Conservation (phyloP, 345 rosid species). For the Salix udensis region DNA sequence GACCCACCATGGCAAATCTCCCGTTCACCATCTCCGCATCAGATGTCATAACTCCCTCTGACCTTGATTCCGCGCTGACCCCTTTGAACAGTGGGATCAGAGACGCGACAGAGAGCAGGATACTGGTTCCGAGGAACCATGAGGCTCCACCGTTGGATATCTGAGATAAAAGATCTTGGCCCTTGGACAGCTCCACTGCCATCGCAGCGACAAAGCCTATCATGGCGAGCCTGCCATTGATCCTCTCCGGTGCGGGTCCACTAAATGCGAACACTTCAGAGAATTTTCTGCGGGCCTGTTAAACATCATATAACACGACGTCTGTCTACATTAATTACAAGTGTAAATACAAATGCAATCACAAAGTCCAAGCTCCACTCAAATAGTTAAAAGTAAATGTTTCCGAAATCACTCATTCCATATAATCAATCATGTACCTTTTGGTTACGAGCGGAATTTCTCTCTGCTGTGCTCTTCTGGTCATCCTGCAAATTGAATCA, state of each 20-base stretch:
- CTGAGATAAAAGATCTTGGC: conserved; percentile 61
- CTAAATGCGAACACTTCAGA: conserved; percentile 64
- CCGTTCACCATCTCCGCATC: conserved; percentile 87
- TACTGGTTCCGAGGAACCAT: conserved; percentile 54
- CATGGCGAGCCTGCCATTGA: conserved; percentile 85
- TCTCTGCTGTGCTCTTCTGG: not conserved
- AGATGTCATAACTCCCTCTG: conserved; percentile 64
- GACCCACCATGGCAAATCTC: conserved; percentile 74
- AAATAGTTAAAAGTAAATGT: no score
- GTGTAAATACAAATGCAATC: not conserved
- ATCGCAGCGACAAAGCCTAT: conserved; percentile 69
- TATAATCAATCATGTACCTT: not conserved
- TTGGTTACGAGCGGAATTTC: not conserved
- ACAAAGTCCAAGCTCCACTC: not conserved
- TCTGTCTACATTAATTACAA: no score
- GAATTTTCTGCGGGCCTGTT: conserved; percentile 52
- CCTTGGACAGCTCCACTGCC: conserved; percentile 58
- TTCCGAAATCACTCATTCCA: no score
- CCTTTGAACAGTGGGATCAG: conserved; percentile 59
- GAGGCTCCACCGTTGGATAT: conserved; percentile 53
- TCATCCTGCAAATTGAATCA: not conserved
- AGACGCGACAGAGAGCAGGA: conserved; percentile 59
- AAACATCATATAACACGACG: not conserved
- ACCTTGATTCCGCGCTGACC: conserved; percentile 47
- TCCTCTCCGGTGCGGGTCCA: conserved; percentile 89